A percentile compares a stretch with the other conserved stretches of the same genome.
These are phyloP conservation scores for Pythium sukuiense DNA, from an alignment of 352 stramenopile species.

Conservation along the genomic window DNA sequence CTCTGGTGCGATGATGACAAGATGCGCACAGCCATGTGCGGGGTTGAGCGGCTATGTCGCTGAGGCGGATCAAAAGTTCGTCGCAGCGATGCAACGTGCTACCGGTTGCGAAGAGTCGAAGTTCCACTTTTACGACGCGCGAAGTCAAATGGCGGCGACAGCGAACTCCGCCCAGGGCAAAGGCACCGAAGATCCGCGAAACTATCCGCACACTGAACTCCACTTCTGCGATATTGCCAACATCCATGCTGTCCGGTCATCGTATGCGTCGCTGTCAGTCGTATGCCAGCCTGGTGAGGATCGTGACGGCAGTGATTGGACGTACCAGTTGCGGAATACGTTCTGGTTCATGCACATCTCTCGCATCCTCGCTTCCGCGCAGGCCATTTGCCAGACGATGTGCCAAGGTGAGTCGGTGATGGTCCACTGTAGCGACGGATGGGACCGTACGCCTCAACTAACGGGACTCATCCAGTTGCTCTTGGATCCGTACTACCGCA, in stretches of 20 bases:
- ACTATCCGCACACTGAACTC: slow-evolving; percentile 95
- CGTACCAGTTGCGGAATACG: slow-evolving; percentile 91
- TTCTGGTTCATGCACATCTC: slow-evolving; percentile 98
- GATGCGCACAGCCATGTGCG: slow-evolving; percentile 83
- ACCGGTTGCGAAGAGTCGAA: slow-evolving; percentile 62
- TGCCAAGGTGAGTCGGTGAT: slow-evolving; percentile 95
- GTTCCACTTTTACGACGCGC: slow-evolving; percentile 88
- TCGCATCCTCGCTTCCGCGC: slow-evolving; percentile 92
- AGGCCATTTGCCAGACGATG: slow-evolving; percentile 93
- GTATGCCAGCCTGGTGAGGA: slow-evolving; percentile 81
- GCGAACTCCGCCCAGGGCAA: slow-evolving; percentile 87
- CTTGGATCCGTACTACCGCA: slow-evolving; percentile 98
- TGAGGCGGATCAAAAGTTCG: slow-evolving; percentile 80
- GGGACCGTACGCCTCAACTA: slow-evolving; percentile 98
- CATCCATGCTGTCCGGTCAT: slow-evolving; percentile 97
- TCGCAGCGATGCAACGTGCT: slow-evolving; percentile 66
- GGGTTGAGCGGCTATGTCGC: slow-evolving; percentile 82
- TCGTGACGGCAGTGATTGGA: slow-evolving; percentile 76
- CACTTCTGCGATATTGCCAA: slow-evolving; percentile 99
- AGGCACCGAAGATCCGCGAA: slow-evolving; percentile 90
- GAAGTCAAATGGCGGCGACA: slow-evolving; percentile 83
- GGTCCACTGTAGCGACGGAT: slow-evolving; percentile 99
- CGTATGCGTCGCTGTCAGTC: slow-evolving; percentile 71
- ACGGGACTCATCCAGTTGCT: slow-evolving; percentile 95
- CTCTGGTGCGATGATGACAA: slow-evolving; percentile 88